Conservation (phyloP, 768 basidiomycete species). For the Hemileccinum rubropunctum region DNA sequence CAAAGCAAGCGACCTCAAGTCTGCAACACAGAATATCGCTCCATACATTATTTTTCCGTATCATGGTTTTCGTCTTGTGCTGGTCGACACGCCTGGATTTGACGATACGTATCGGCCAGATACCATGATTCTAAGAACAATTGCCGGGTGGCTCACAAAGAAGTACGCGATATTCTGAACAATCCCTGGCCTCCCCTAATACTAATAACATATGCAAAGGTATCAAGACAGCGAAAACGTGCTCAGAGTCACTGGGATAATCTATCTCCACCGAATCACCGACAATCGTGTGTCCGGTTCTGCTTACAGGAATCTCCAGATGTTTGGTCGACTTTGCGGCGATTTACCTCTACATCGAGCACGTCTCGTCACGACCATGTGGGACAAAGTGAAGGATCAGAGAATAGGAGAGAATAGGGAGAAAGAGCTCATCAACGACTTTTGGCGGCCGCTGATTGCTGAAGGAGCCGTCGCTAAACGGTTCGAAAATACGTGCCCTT, state of each 20-base stretch:
- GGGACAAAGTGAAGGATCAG: conserved; percentile 26
- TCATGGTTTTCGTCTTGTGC: conserved; percentile 1
- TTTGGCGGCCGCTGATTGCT: conserved; percentile 16
- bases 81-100: conserved; percentile 22
- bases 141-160: conserved; percentile 19
- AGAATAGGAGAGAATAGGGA: conserved; percentile 15
- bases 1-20: conserved; percentile 1
- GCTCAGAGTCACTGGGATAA: conserved; percentile 27
- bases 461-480: background rate
- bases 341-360: conserved; percentile 25
- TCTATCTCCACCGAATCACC: conserved; percentile 35
- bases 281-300: conserved; percentile 35
- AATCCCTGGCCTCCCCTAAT: background rate
- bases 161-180: conserved; percentile 4
- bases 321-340: conserved; percentile 38
- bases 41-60: background rate
- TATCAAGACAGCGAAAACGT: background rate
- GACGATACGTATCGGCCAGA: conserved; percentile 20
- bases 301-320: conserved; percentile 26
- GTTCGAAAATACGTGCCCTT: conserved; percentile 3
- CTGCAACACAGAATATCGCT: conserved; percentile 10
- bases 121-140: conserved; percentile 3
- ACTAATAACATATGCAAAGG: background rate
- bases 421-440: conserved; percentile 21
- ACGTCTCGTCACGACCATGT: conserved; percentile 39